phyloP scores from a whole-genome alignment of 768 basidiomycete species.

The Leucocoprinus leucothites region DNA sequence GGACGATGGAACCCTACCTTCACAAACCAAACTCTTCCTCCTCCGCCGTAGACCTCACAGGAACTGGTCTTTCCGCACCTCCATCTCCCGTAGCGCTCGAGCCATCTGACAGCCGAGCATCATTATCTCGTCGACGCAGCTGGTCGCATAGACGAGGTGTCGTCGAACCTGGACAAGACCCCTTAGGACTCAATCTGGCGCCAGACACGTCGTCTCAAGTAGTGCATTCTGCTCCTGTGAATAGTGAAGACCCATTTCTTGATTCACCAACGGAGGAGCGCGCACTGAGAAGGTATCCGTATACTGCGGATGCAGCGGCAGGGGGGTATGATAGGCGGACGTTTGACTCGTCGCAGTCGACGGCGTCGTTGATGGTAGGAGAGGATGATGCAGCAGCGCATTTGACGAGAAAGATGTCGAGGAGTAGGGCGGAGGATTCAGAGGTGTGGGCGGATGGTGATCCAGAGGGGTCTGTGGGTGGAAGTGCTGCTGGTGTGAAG shows the following conservation, averaged over 20 bases:
- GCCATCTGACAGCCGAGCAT: constrained; percentile 39
- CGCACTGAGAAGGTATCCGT: constrained; percentile 24
- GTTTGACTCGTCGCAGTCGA: constrained; percentile 47
- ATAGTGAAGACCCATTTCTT: constrained; percentile 40
- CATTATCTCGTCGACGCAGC: constrained; percentile 53
- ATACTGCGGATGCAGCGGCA: constrained; percentile 25
- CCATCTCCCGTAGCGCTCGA: constrained; percentile 57
- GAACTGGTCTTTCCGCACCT: constrained; percentile 47
- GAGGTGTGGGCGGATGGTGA: constrained; percentile 34
- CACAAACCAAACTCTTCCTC: constrained; percentile 38
- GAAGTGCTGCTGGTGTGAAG: no score
- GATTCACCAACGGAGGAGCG: constrained; percentile 34
- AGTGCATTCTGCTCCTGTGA: neutral
- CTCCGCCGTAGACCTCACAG: constrained; percentile 54
- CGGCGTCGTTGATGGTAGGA: constrained; percentile 46
- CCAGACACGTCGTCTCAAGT: neutral
- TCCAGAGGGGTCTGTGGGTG: constrained; percentile 37
- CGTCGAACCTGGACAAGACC: constrained; percentile 45
- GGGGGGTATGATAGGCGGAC: constrained; percentile 30
- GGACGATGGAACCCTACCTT: constrained; percentile 32
- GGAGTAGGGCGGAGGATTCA: constrained; percentile 22
- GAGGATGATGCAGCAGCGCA: constrained; percentile 61
- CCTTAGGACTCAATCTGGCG: constrained; percentile 35
- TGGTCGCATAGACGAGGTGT: constrained; percentile 50
- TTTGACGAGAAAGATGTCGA: constrained; percentile 52